Conservation (phyloP, 2,329 filamentous ascomycete genomes). For the Trichoderma aggressivum region DNA sequence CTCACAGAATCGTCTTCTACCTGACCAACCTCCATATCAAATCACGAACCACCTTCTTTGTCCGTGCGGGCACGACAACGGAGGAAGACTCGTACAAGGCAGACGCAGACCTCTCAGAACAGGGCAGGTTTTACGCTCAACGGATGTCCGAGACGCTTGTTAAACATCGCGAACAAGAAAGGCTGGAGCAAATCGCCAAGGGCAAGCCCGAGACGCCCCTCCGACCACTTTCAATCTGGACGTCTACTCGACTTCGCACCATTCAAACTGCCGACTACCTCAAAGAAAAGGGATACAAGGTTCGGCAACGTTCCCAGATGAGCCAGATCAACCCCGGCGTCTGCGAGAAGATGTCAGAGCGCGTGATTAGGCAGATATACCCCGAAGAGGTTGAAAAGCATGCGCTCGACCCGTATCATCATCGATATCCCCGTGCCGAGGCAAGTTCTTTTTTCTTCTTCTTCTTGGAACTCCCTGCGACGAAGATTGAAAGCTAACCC, state of each 20-base stretch:
- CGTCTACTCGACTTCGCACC: slow-evolving; percentile 84
- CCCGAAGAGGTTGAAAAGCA: slow-evolving; percentile 92
- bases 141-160: slow-evolving; percentile 84
- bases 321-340: slow-evolving; percentile 96
- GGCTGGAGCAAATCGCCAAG: slow-evolving; percentile 62
- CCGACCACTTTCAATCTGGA: slow-evolving; percentile 88
- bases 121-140: slow-evolving; percentile 75
- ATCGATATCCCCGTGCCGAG: slow-evolving; percentile 91
- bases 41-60: slow-evolving; percentile 88
- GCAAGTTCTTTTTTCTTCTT: slow-evolving; percentile 42
- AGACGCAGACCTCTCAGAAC: slow-evolving; percentile 77
- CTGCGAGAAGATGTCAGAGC: slow-evolving; percentile 89
- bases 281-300: slow-evolving; percentile 75
- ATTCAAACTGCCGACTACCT: slow-evolving; percentile 85
- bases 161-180: slow-evolving; percentile 79
- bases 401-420: slow-evolving; percentile 91
- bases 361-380: slow-evolving; percentile 74
- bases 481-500: slow-evolving; percentile 6
- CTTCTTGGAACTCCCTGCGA: background rate
- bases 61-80: slow-evolving; percentile 77
- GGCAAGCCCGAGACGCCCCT: slow-evolving; percentile 66
- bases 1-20: slow-evolving; percentile 97
- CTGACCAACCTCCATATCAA: slow-evolving; percentile 98
- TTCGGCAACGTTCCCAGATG: slow-evolving; percentile 91
- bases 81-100: slow-evolving; percentile 90